phyloP scores from a whole-genome alignment of 169 alveolate species.

The Plasmodium gaboni region DNA sequence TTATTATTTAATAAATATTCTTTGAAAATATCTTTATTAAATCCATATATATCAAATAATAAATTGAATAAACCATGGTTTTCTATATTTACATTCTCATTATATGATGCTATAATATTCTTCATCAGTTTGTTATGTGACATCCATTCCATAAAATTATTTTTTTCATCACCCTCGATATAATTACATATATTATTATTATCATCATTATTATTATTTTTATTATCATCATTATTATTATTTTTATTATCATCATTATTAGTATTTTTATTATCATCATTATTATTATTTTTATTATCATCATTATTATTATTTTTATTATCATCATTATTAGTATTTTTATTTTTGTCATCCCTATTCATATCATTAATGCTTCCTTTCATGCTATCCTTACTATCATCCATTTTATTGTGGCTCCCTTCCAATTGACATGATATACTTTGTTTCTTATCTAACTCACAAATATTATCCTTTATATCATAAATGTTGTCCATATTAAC shows the following conservation, averaged over 20 bases:
- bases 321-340: background rate
- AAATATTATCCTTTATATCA: no score
- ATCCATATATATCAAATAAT: slow-evolving; percentile 41
- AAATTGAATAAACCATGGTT: slow-evolving; percentile 29
- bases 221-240: no score
- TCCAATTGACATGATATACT: no score
- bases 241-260: no score
- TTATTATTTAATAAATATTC: background rate
- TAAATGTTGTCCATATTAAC: no score
- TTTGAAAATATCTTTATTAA: slow-evolving; percentile 14
- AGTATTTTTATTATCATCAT: no score
- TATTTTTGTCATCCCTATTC: background rate
- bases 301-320: no score
- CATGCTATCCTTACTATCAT: background rate
- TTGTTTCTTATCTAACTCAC: no score
- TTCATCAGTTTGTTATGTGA: slow-evolving; percentile 51
- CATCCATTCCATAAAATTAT: slow-evolving; percentile 38
- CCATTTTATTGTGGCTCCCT: background rate
- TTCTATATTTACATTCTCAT: slow-evolving; percentile 21
- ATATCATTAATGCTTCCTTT: background rate
- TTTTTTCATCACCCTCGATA: background rate
- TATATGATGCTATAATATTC: slow-evolving; percentile 47
- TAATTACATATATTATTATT: no score
- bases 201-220: no score
- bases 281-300: no score